Evolutionary conservation across 768 basidiomycete genomes (phyloP).

Genomic region (Russula sp.): DNA sequence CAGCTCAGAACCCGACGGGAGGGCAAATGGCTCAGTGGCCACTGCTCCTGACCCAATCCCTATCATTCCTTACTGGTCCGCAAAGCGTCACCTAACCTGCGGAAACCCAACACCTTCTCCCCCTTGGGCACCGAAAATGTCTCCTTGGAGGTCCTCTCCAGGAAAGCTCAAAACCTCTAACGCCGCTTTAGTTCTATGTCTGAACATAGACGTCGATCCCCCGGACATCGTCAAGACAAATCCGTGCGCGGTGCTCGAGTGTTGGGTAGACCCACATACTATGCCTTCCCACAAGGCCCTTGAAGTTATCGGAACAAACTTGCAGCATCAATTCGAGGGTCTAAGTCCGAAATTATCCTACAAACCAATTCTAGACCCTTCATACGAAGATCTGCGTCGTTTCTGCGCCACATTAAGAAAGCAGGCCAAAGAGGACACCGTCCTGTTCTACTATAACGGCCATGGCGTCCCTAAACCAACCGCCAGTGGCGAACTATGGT

Average conservation of each 20-base stretch:
- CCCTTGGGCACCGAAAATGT: slow-evolving; percentile 54
- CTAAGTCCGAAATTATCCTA: slow-evolving; percentile 91
- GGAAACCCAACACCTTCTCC: slow-evolving; percentile 76
- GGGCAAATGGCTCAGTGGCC: slow-evolving; percentile 27
- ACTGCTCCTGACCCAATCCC: slow-evolving; percentile 39
- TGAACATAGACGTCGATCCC: slow-evolving; percentile 97
- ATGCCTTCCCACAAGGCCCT: slow-evolving; percentile 90
- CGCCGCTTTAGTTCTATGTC: slow-evolving; percentile 82
- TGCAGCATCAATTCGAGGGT: slow-evolving; percentile 93
- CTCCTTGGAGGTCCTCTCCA: slow-evolving; percentile 75
- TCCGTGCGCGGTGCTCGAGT: slow-evolving; percentile 90
- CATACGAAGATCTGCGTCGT: slow-evolving; percentile 85
- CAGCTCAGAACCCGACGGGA: slow-evolving; percentile 26
- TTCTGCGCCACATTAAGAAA: slow-evolving; percentile 79
- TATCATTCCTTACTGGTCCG: slow-evolving; percentile 74
- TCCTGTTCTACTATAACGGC: slow-evolving; percentile 96
- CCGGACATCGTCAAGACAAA: slow-evolving; percentile 97
- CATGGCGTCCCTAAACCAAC: slow-evolving; percentile 98
- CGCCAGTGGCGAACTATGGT: slow-evolving; percentile 93
- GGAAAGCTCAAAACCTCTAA: slow-evolving; percentile 88
- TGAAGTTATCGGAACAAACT: slow-evolving; percentile 86
- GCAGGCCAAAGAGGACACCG: slow-evolving; percentile 87
- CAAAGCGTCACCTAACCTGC: slow-evolving; percentile 85
- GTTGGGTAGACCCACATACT: slow-evolving; percentile 95
- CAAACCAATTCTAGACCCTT: slow-evolving; percentile 92